A percentile compares a stretch with the other conserved stretches of the same genome.
These are phyloP conservation scores for Pseudocercospora ulei DNA, from an alignment of 2,329 filamentous ascomycete species.

Conservation along the genomic window DNA sequence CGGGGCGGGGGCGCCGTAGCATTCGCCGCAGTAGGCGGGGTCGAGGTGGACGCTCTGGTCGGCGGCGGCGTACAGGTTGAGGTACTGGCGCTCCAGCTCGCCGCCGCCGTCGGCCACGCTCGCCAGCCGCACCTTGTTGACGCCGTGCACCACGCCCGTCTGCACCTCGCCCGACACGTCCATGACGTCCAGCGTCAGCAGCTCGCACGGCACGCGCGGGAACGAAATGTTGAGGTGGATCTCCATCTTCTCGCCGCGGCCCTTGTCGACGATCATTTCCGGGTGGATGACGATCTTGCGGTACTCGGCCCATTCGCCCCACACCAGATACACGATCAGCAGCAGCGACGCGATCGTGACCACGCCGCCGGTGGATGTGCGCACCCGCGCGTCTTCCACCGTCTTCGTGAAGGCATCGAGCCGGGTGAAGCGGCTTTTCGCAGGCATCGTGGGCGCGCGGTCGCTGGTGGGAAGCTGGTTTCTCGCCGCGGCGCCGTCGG, in stretches of 20 bases:
- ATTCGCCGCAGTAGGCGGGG: conserved; percentile 84
- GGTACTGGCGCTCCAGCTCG: conserved; percentile 59
- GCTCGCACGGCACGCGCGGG: conserved; percentile 83
- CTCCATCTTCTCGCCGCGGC: conserved; percentile 96
- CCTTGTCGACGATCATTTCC: conserved; percentile 92
- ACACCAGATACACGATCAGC: conserved; percentile 76
- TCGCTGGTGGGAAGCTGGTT: neutral
- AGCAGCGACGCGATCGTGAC: conserved; percentile 87
- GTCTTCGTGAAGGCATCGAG: conserved; percentile 94
- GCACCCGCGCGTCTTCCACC: conserved; percentile 91
- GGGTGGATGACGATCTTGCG: conserved; percentile 75
- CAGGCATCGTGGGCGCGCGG: conserved; percentile 53
- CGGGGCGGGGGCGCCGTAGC: conserved; percentile 75
- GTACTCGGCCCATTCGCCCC: conserved; percentile 96
- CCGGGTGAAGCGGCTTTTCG: conserved; percentile 88
- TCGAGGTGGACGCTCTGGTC: conserved; percentile 67
- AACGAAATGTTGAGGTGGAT: conserved; percentile 97
- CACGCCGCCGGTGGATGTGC: conserved; percentile 89
- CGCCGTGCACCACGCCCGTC: conserved; percentile 82
- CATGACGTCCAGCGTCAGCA: conserved; percentile 96
- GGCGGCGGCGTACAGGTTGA: conserved; percentile 60
- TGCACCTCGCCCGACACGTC: conserved; percentile 97
- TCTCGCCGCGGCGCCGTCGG: conserved; percentile 2
- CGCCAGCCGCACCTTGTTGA: conserved; percentile 78
- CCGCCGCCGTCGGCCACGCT: conserved; percentile 63